Evolutionary conservation across 257 asterid species (phyloP).

Genomic region (Solanum appendiculatum): DNA sequence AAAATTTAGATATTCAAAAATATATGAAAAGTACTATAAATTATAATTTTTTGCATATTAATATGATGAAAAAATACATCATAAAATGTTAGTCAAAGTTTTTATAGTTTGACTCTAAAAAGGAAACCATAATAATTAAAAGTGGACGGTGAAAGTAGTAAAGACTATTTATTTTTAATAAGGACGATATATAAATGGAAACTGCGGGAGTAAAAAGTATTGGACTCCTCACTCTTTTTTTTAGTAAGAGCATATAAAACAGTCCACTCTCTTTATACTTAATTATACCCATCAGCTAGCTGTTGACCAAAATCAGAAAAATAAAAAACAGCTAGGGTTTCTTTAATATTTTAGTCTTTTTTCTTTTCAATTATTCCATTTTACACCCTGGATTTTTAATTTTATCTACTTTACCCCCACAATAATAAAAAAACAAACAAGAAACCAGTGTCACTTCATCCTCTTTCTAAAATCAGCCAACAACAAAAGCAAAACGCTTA

Average conservation of each 20-base stretch:
- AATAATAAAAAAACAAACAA: background rate
- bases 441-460: background rate
- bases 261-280: conserved; percentile 4
- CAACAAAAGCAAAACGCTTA: background rate
- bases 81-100: too few species aligned
- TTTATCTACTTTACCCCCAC: background rate
- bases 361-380: background rate
- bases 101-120: too few species aligned
- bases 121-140: too few species aligned
- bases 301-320: conserved; percentile 16
- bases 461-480: background rate
- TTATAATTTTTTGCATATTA: too few species aligned
- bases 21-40: too few species aligned
- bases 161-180: too few species aligned
- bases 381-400: conserved; percentile 23
- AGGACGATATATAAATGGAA: background rate
- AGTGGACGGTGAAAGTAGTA: rapidly evolving
- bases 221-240: background rate
- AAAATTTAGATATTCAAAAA: too few species aligned
- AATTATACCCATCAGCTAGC: background rate
- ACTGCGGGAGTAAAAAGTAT: background rate
- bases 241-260: background rate
- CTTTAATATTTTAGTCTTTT: background rate
- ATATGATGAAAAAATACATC: too few species aligned
- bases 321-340: conserved; percentile 16